Conservation (phyloP, 2,329 filamentous ascomycete species). For the Aspergillus fumigatus region DNA sequence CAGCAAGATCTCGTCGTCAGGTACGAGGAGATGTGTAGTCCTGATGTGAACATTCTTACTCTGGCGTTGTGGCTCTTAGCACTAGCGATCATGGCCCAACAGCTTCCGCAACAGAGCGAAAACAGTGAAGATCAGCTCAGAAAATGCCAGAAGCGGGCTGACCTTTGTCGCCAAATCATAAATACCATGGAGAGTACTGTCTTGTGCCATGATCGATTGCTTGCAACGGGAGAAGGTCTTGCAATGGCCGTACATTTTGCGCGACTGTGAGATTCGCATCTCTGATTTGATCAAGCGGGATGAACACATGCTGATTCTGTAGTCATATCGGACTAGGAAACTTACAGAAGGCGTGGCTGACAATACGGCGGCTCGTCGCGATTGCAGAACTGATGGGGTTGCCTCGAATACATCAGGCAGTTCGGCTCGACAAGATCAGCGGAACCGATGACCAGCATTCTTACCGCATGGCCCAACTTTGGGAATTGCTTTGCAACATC, state of each 20-base stretch:
- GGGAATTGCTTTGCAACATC: slow-evolving; percentile 29
- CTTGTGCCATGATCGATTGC: slow-evolving; percentile 12
- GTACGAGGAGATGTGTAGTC: slow-evolving; percentile 11
- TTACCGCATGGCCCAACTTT: slow-evolving; percentile 23
- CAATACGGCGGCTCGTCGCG: slow-evolving; percentile 33
- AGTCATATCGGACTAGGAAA: slow-evolving; percentile 32
- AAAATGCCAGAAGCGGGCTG: slow-evolving; percentile 1
- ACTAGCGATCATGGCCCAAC: slow-evolving; percentile 12
- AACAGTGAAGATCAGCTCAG: not conserved
- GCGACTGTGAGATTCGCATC: slow-evolving; percentile 28
- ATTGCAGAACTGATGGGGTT: slow-evolving; percentile 38
- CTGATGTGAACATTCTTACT: slow-evolving; percentile 9
- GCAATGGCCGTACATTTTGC: slow-evolving; percentile 29
- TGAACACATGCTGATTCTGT: slow-evolving; percentile 1
- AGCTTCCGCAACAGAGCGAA: slow-evolving; percentile 1
- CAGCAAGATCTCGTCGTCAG: slow-evolving; percentile 7
- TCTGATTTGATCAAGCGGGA: not conserved
- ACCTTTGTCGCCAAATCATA: slow-evolving; percentile 6
- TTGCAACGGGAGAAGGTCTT: slow-evolving; percentile 10
- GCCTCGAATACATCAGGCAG: slow-evolving; percentile 14
- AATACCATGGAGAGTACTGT: slow-evolving; percentile 10
- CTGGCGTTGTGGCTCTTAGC: slow-evolving; percentile 14
- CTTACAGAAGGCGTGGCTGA: slow-evolving; percentile 34
- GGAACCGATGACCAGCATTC: slow-evolving; percentile 5
- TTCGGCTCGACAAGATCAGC: not conserved